These are phyloP conservation scores for Trichophyton mentagrophytes DNA, from an alignment of 2,329 filamentous ascomycete genomes.

Conservation along the genomic window DNA sequence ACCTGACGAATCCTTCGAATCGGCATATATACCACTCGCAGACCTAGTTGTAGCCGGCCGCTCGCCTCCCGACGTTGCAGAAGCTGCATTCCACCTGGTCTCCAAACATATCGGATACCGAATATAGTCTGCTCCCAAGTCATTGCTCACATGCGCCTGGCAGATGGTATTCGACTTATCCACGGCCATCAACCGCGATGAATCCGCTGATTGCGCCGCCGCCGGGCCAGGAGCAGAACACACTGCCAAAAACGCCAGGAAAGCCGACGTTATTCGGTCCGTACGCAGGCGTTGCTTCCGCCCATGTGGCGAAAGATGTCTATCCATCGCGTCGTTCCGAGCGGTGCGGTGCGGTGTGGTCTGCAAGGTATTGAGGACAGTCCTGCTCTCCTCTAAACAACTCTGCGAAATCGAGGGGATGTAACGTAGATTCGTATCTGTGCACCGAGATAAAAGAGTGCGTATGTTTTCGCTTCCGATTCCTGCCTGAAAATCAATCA, in stretches of 20 bases:
- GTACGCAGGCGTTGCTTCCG: background rate
- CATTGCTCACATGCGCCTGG: constrained; percentile 12
- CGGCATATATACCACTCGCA: background rate
- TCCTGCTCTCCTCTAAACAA: background rate
- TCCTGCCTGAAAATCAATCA: no score
- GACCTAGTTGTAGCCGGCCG: background rate
- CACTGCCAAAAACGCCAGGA: constrained; percentile 5
- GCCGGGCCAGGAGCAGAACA: background rate
- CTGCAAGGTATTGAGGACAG: background rate
- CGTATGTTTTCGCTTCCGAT: no score
- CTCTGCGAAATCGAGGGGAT: background rate
- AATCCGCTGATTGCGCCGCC: no score
- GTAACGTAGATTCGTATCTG: no score
- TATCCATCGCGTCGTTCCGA: background rate
- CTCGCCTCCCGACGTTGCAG: background rate
- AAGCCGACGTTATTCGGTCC: constrained; percentile 1
- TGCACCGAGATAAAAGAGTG: no score
- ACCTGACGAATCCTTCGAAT: background rate
- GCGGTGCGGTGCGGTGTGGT: background rate
- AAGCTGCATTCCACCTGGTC: constrained; percentile 9
- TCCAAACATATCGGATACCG: constrained; percentile 20
- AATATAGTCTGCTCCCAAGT: constrained; percentile 16
- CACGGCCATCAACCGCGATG: constrained; percentile 7
- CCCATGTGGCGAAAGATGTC: background rate
- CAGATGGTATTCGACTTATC: constrained; percentile 13